A percentile compares a stretch with the other conserved stretches of the same genome.
Conservation (phyloP, 768 basidiomycete genomes). For the Collybiopsis confluens region DNA sequence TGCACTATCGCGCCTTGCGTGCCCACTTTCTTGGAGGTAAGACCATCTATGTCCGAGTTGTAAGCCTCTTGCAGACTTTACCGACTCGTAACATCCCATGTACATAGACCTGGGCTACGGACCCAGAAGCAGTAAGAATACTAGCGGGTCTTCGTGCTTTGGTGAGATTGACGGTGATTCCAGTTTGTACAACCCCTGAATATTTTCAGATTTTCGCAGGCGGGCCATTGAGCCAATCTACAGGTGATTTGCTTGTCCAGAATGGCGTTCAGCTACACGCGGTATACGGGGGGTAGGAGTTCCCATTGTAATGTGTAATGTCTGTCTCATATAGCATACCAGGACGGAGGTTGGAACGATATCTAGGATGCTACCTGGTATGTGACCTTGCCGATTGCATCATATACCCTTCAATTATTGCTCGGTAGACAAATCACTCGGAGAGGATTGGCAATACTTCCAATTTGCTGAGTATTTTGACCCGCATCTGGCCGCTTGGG, state of each 20-base stretch:
- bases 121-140: conserved; percentile 5
- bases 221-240: conserved; percentile 14
- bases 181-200: too few species aligned
- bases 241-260: conserved; percentile 23
- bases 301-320: conserved; percentile 15
- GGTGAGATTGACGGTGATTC: too few species aligned
- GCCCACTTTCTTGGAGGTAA: conserved; percentile 23
- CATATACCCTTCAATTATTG: too few species aligned
- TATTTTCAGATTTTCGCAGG: background rate
- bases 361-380: background rate
- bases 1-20: conserved; percentile 16
- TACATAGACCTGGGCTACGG: background rate
- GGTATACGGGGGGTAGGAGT: conserved; percentile 20
- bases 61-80: background rate
- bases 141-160: background rate
- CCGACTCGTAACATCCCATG: background rate
- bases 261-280: conserved; percentile 20
- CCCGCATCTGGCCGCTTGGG: too few species aligned
- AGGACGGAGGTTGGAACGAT: too few species aligned
- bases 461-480: too few species aligned
- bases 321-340: background rate
- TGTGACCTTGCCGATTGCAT: background rate
- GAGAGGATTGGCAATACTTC: background rate
- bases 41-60: too few species aligned
- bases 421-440: background rate